These are phyloP conservation scores for Penicillium sp. DNA, from an alignment of 2,329 filamentous ascomycete species.

Conservation along the genomic window DNA sequence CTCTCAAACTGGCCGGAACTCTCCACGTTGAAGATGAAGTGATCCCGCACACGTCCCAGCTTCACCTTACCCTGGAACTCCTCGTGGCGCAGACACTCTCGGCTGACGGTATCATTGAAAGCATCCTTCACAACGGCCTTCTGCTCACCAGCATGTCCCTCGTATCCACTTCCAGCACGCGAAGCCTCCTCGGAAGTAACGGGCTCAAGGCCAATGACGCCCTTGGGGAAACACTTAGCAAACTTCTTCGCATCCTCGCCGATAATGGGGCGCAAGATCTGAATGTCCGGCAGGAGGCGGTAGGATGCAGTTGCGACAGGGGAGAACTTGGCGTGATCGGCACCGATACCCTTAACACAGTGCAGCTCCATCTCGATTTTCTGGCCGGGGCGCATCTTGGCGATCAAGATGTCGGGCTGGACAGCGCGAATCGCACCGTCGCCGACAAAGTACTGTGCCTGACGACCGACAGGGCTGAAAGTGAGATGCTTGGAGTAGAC, in stretches of 20 bases:
- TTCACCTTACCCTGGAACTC: constrained; percentile 97
- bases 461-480: constrained; percentile 74
- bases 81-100: constrained; percentile 84
- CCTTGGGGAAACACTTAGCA: constrained; percentile 79
- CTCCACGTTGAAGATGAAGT: constrained; percentile 96
- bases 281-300: constrained; percentile 83
- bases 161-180: constrained; percentile 62
- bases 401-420: constrained; percentile 90
- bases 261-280: constrained; percentile 78
- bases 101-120: constrained; percentile 92
- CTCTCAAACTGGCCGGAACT: constrained; percentile 94
- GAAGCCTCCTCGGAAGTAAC: constrained; percentile 67
- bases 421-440: constrained; percentile 69
- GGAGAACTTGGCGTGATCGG: constrained; percentile 95
- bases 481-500: constrained; percentile 76
- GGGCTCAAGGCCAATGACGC: constrained; percentile 78
- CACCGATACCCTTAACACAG: constrained; percentile 90
- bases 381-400: constrained; percentile 90
- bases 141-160: constrained; percentile 72
- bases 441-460: constrained; percentile 66
- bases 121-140: constrained; percentile 86
- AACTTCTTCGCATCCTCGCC: constrained; percentile 89
- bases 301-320: constrained; percentile 95
- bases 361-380: constrained; percentile 83
- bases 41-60: constrained; percentile 83